Base-by-base conservation (phyloP, 805 yeast genomes). In the Sungouiella thailandica region DNA sequence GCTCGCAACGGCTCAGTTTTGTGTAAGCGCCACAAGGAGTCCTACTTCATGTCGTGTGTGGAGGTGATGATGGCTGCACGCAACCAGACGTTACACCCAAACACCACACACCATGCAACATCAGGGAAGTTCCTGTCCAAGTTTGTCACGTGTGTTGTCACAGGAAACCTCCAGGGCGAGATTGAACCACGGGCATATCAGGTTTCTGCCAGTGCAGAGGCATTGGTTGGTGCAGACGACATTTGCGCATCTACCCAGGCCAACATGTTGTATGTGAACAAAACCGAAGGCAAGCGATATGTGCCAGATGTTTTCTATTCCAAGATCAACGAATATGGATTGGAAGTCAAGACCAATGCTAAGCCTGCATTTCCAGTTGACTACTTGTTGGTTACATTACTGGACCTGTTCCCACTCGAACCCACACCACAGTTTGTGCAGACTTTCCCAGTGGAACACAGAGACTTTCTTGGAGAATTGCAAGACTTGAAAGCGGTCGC, bases 251-350 rank as follows among this genome's bases (percentile, higher is more conserved):
- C 95, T 1, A 85, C 96, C 0, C 90, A 88, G 52, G 97, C 99
- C 0, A 78, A 88, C 14, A 78, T 82, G 67, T 80, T 90, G 53
- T 82, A 78, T 47, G 79, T 93, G 43, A 83, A 85, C 51, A 81
- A 77, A 18, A 79, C 86, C n/a, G 74, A 76, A 25, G 69, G 72
- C 13, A 72, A 69, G 7, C 72, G 96, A 36, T 93, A 90, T 47
- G 97, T 93, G 11, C 99, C 99, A 0, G 99, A 93, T 42, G 82
- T 93, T 17, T 84, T 85, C 51, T 93, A 83, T 67, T 78, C 79
- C 58, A 79, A 76, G 54, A 72, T 76, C 39, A 93, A 93, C 54
- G 97, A 93, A 60, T 93, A 93, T 60, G 85, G 85, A 4, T 64
- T 87, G 19, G 78, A 86, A 23, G 94, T 93, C n/a, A 87, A 87